Evolutionary conservation across 148 eudicot genomes (phyloP).

Genomic region (Silene latifolia): DNA sequence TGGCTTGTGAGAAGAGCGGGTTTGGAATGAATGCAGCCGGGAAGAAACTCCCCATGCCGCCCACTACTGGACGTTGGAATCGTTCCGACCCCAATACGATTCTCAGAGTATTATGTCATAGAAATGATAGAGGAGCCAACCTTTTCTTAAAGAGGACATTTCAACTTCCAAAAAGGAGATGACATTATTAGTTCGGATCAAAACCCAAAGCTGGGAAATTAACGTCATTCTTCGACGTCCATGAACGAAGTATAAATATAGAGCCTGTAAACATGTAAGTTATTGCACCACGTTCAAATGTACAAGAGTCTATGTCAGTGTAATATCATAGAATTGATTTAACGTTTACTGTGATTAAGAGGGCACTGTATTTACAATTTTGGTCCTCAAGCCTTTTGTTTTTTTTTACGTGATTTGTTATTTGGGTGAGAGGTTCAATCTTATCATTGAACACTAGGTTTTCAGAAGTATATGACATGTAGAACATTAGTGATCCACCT

Average conservation of each 20-base stretch:
- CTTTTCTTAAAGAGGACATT: conserved; percentile 76
- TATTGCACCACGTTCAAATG: conserved; percentile 17
- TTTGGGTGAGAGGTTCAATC: conserved; percentile 6
- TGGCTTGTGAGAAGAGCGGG: conserved; percentile 69
- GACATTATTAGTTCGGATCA: not conserved
- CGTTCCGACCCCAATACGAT: conserved; percentile 83
- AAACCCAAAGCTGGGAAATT: not conserved
- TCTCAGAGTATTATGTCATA: conserved; percentile 73
- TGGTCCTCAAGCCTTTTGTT: not conserved
- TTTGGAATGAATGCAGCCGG: conserved; percentile 51
- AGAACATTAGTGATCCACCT: not conserved
- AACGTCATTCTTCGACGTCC: not conserved
- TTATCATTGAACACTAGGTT: conserved; percentile 11
- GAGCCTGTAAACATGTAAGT: not conserved
- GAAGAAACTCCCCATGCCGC: conserved; percentile 72
- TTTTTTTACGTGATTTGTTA: not conserved
- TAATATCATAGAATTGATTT: conserved; percentile 3
- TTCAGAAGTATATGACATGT: not conserved
- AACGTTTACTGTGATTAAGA: not conserved
- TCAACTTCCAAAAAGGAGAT: conserved; percentile 77
- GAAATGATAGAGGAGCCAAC: conserved; percentile 68
- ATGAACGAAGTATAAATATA: not conserved
- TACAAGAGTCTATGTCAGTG: conserved; percentile 20
- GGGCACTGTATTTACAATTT: conserved; percentile 17
- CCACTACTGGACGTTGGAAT: conserved; percentile 79